A percentile compares a stretch with the other conserved stretches of the same genome.
These are phyloP conservation scores for Cicer chorassanicum DNA, from an alignment of 306 rosid genomes.

Conservation along the genomic window DNA sequence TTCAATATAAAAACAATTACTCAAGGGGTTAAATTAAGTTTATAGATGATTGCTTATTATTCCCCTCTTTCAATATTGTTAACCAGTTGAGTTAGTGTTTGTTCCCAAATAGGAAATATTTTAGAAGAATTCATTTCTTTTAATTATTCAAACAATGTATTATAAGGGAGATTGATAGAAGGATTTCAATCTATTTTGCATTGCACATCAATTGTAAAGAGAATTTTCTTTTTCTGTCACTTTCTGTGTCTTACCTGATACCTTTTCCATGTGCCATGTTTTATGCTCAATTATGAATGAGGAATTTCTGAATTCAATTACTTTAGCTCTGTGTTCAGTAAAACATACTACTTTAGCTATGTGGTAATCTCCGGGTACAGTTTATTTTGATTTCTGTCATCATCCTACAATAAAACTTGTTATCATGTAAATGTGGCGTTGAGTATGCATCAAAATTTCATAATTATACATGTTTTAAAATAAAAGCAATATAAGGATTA, in stretches of 20 bases:
- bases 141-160: constrained; percentile 20
- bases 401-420: not conserved
- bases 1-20: constrained; percentile 14
- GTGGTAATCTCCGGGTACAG: constrained; percentile 5
- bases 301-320: constrained; percentile 5
- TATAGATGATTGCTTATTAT: constrained; percentile 20
- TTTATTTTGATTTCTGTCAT: constrained; percentile 21
- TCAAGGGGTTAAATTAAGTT: constrained; percentile 25
- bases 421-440: constrained; percentile 2
- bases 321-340: not conserved
- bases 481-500: constrained; percentile 12
- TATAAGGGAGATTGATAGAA: constrained; percentile 16
- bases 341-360: not conserved
- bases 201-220: constrained; percentile 6
- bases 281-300: constrained; percentile 24
- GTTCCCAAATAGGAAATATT: constrained; percentile 8
- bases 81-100: constrained; percentile 11
- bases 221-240: constrained; percentile 4
- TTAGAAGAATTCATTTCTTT: not conserved
- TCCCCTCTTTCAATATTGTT: constrained; percentile 4
- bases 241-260: constrained; percentile 6
- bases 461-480: constrained; percentile 9
- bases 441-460: not conserved
- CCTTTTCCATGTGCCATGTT: constrained; percentile 17
- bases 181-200: constrained; percentile 22